Evolutionary conservation across 2,329 filamentous ascomycete species (phyloP), one percentile per base, ranked within the genome.

Genomic region (Trichoderma sp.): DNA sequence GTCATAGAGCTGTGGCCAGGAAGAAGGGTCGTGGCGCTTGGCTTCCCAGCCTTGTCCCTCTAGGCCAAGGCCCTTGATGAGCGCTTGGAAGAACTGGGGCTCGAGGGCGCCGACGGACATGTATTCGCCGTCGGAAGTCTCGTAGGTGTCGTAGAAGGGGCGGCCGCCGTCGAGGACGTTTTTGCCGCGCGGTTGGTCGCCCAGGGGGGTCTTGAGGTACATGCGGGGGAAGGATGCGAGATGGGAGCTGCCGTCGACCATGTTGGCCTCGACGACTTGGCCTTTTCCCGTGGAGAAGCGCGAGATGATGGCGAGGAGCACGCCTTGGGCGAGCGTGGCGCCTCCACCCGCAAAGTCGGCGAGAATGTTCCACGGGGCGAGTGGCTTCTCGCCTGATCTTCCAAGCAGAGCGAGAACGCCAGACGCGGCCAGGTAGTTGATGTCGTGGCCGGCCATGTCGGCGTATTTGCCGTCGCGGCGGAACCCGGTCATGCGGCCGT

Each of bases 321-420:
- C 88, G 0, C 94, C 95, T 69, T 94, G 83, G 75, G 96, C 93
- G 52, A 96, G 89, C 72, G 89, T 89, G 0, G 91, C 90, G 39
- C 95, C 95, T 24, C 95, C 95, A 37, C 94, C 95, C 0, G 92
- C 96, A 73, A 98, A 98, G 78, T 98, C 95, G 0, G 89, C 95
- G 1, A 98, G 81, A 21, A 98, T 85, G 75, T 98, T 98, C 6
- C 84, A 88, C 0, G 96, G 96, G 21, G 94, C 86, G 70, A 91
- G 89, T 1, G 95, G 95, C 72, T 87, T 89, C 76, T 90, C 87
- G 18, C 84, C 86, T 32, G 83, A 82, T 0, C 91, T 84, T 0
- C 95, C 95, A 3, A 98, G 86, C 80, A 97, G 83, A 0, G 86
- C 85, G 32, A 98, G 81, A 1, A 91, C 90, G 0, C 95, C 95